Percentiles rank a stretch among this genome's conserved stretches.
phyloP scores from a whole-genome alignment of 805 yeast species.

The Candida morakotiae region DNA sequence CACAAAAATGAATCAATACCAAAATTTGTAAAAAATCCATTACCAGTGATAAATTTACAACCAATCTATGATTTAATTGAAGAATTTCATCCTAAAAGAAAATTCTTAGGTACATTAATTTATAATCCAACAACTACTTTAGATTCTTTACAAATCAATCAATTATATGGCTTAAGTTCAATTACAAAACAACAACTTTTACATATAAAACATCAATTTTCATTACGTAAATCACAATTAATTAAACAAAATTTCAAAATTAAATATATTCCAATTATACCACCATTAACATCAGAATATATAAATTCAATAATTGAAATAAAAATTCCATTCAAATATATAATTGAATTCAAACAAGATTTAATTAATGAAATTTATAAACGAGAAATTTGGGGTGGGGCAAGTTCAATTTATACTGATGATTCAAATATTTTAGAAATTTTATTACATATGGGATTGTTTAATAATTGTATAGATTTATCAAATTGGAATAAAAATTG shows the following conservation, averaged over 20 bases:
- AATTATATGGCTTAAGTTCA: slow-evolving; percentile 26
- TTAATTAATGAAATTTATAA: slow-evolving; percentile 32
- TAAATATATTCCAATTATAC: slow-evolving; percentile 34
- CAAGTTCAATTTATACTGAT: slow-evolving; percentile 83
- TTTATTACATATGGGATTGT: slow-evolving; percentile 70
- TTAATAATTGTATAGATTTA: slow-evolving; percentile 30
- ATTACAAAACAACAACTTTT: slow-evolving; percentile 26
- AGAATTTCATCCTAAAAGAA: slow-evolving; percentile 27
- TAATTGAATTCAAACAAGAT: slow-evolving; percentile 34
- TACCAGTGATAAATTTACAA: slow-evolving; percentile 12
- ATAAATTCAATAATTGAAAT: slow-evolving; percentile 47
- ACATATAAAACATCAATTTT: slow-evolving; percentile 23
- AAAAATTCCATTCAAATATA: slow-evolving; percentile 46
- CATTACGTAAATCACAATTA: slow-evolving; percentile 15
- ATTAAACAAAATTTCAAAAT: neutral
- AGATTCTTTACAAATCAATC: slow-evolving; percentile 31
- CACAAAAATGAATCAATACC: neutral
- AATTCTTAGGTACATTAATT: slow-evolving; percentile 49
- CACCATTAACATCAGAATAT: slow-evolving; percentile 34
- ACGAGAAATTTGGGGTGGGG: slow-evolving; percentile 74
- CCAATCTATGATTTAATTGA: slow-evolving; percentile 19
- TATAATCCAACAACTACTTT: slow-evolving; percentile 57
- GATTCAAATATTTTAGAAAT: slow-evolving; percentile 82
- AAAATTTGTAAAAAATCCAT: slow-evolving; percentile 6
- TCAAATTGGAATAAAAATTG: slow-evolving; percentile 29